Base-by-base conservation (phyloP, 2,329 filamentous ascomycete genomes). In the Hypoxylon sp. region DNA sequence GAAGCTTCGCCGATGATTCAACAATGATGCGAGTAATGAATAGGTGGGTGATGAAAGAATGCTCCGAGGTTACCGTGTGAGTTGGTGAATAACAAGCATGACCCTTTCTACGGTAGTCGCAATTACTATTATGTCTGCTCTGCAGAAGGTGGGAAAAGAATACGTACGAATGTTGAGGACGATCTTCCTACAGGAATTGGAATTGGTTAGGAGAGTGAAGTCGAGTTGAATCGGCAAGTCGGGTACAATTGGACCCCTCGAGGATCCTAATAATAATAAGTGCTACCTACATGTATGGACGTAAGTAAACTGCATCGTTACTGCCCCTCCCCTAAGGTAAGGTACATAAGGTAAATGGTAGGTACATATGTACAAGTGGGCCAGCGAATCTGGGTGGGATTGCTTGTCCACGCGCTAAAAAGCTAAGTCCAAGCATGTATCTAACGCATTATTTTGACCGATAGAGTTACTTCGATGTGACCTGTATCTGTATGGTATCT, bases 251-350 rank as follows among this genome's bases (percentile, higher is more conserved):
- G 55, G 50, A 46, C 24, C 46, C 46, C 48, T 66, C 35, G 63
- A 67, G 67, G 67, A 67, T 67, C 64, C 67, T 65, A 70, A 70
- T 70, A 65, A 70, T 57, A 65, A 57, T 31, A 31, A 31, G 35
- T 29, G 14, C 35, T 52, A 22, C 19, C 19, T 22, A 22, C 19
- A 22, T 22, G 19, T 22, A 52, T 35, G 29, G 39, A 52, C 31
- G 33, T 42, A 62, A 39, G 37, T 64, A 53, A 26, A 26, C 14
- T 62, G 24, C 24, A 19, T 37, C 48, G 26, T 39, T 51, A 17
- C 26, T 68, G 66, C 66, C 61, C 66, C 66, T 64, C 65, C 50
- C 65, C 50, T 37, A 19, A 9, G 35, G 22, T 44, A 22, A 31
- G 29, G 29, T 31, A 31, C 17, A 19, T 33, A 39, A 57, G 44